These are phyloP conservation scores for Ascochyta pisi DNA, from an alignment of 2,329 filamentous ascomycete species.

Conservation along the genomic window DNA sequence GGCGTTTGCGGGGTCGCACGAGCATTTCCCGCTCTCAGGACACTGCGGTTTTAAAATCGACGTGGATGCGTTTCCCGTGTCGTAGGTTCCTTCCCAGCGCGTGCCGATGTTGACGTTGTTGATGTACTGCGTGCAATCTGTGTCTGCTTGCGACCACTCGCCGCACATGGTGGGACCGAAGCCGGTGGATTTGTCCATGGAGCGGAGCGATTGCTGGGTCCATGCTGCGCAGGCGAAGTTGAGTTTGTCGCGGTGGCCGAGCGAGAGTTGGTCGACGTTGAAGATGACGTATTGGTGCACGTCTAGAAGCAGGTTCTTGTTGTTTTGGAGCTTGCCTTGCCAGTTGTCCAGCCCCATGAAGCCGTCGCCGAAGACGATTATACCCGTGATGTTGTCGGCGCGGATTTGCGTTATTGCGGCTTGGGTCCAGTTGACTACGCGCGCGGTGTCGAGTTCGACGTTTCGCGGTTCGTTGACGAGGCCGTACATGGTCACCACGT, in stretches of 20 bases:
- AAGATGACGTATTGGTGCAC: conserved; percentile 99
- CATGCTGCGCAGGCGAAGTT: conserved; percentile 87
- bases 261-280: conserved; percentile 84
- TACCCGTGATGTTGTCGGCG: conserved; percentile 73
- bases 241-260: conserved; percentile 82
- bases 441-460: conserved; percentile 66
- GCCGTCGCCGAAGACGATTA: conserved; percentile 89
- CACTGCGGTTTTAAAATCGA: conserved; percentile 75
- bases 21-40: conserved; percentile 71
- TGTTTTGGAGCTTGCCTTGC: conserved; percentile 79
- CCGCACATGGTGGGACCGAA: conserved; percentile 95
- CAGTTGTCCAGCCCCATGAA: conserved; percentile 92
- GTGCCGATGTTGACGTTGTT: conserved; percentile 90
- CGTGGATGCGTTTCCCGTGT: conserved; percentile 68
- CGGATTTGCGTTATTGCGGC: conserved; percentile 76
- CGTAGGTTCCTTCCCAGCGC: conserved; percentile 88
- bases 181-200: conserved; percentile 75
- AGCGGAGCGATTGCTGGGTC: conserved; percentile 77
- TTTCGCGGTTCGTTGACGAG: conserved; percentile 94
- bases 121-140: conserved; percentile 85
- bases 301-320: conserved; percentile 82
- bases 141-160: conserved; percentile 98
- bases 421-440: conserved; percentile 81
- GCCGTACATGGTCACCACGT: conserved; percentile 91
- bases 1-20: conserved; percentile 78